Evolutionary conservation across 352 stramenopile species (phyloP).

Genomic region (Phytophthora megakarya): DNA sequence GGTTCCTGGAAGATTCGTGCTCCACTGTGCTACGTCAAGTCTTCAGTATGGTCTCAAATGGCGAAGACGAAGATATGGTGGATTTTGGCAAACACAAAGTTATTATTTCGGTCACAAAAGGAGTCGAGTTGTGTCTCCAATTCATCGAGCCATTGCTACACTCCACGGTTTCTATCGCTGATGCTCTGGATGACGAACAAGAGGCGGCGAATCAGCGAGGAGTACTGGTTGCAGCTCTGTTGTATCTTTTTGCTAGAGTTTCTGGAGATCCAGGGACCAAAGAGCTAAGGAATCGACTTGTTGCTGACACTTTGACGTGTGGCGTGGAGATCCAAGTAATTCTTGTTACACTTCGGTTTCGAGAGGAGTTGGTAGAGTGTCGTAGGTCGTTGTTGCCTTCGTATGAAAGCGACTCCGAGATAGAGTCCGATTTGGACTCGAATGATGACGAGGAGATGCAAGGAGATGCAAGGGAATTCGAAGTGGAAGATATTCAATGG

Average conservation of each 20-base stretch:
- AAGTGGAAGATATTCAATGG: conserved; percentile 38
- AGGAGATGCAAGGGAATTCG: conserved; percentile 18
- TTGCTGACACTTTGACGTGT: conserved; percentile 32
- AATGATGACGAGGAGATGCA: conserved; percentile 35
- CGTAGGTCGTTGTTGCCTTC: conserved; percentile 44
- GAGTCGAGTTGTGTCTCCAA: conserved; percentile 28
- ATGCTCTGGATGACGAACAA: conserved; percentile 22
- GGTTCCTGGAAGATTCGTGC: conserved; percentile 72
- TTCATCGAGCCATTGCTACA: conserved; percentile 43
- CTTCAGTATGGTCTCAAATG: conserved; percentile 14
- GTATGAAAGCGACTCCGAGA: conserved; percentile 41
- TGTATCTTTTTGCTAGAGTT: conserved; percentile 42
- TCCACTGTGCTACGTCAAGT: conserved; percentile 48
- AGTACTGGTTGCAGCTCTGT: conserved; percentile 44
- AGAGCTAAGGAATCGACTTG: conserved; percentile 29
- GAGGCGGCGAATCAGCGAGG: conserved; percentile 28
- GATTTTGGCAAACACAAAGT: neutral
- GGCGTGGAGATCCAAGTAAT: conserved; percentile 48
- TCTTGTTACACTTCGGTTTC: conserved; percentile 56
- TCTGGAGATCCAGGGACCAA: neutral
- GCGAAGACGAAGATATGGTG: conserved; percentile 7
- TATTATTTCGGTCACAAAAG: conserved; percentile 17
- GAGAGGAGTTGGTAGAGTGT: conserved; percentile 54
- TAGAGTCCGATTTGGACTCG: conserved; percentile 29
- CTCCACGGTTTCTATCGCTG: conserved; percentile 16